These are phyloP conservation scores for Suhomyces pyralidae DNA, from an alignment of 805 yeast genomes.

Conservation along the genomic window DNA sequence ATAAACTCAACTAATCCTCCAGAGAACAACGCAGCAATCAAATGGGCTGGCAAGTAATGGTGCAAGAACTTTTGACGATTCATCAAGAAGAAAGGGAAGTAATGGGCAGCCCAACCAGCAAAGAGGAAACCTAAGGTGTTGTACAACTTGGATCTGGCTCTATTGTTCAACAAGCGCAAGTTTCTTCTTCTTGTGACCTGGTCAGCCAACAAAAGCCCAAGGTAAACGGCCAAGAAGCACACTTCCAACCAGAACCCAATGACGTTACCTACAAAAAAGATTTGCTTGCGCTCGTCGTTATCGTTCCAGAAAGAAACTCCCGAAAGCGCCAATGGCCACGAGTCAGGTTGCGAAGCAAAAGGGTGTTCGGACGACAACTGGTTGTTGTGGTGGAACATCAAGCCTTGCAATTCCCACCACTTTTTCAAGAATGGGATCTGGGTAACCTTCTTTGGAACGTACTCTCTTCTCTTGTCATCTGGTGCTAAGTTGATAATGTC, in stretches of 20 bases:
- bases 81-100: constrained; percentile 89
- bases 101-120: constrained; percentile 85
- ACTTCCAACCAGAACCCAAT: constrained; percentile 89
- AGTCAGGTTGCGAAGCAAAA: constrained; percentile 85
- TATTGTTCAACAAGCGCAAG: constrained; percentile 51
- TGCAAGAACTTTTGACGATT: constrained; percentile 89
- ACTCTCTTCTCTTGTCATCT: constrained; percentile 58
- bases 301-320: constrained; percentile 98
- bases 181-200: constrained; percentile 76
- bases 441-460: constrained; percentile 62
- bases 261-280: constrained; percentile 86
- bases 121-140: constrained; percentile 80
- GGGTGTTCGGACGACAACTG: constrained; percentile 87
- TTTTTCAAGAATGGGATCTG: constrained; percentile 72
- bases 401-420: constrained; percentile 83
- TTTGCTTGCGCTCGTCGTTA: constrained; percentile 60
- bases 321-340: constrained; percentile 85
- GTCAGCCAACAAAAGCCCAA: constrained; percentile 68
- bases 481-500: constrained; percentile 53
- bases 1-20: constrained; percentile 81
- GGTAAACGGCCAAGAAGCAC: constrained; percentile 56
- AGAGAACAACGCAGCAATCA: constrained; percentile 77
- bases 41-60: constrained; percentile 93
- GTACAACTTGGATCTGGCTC: constrained; percentile 69
- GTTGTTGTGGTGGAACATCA: constrained; percentile 92